Evolutionary conservation across 2,329 filamentous ascomycete genomes (phyloP).

Genomic region (Calycina marina): DNA sequence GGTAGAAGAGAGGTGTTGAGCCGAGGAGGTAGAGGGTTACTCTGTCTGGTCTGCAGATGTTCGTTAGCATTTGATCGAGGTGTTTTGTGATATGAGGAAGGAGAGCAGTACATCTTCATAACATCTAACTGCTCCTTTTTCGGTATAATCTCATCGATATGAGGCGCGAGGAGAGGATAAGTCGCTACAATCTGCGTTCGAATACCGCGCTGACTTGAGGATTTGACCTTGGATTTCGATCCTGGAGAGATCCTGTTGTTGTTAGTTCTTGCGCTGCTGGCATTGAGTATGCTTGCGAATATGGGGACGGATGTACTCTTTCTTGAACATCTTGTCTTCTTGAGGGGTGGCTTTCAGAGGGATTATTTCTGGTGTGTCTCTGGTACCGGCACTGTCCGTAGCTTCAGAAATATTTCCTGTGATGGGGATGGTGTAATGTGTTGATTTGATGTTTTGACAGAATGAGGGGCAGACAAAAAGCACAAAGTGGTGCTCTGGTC

Average conservation of each 20-base stretch:
- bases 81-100: background rate
- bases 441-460: too few species aligned
- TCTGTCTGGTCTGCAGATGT: slow-evolving; percentile 52
- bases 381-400: too few species aligned
- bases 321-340: slow-evolving; percentile 74
- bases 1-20: slow-evolving; percentile 73
- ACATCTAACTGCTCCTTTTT: slow-evolving; percentile 86
- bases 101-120: slow-evolving; percentile 56
- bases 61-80: background rate
- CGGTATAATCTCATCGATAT: slow-evolving; percentile 88
- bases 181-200: slow-evolving; percentile 69
- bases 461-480: too few species aligned
- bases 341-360: slow-evolving; percentile 1
- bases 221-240: slow-evolving; percentile 93
- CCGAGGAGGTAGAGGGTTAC: slow-evolving; percentile 79
- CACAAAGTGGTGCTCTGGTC: too few species aligned
- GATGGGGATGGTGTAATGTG: too few species aligned
- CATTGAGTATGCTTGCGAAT: background rate
- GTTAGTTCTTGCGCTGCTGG: slow-evolving; percentile 7
- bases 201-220: slow-evolving; percentile 78
- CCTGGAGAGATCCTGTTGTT: slow-evolving; percentile 52
- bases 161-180: slow-evolving; percentile 71
- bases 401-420: too few species aligned
- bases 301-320: slow-evolving; percentile 57
- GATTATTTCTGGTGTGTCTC: too few species aligned